phyloP scores from a whole-genome alignment of 306 rosid species.

The Gleditsia sinensis region DNA sequence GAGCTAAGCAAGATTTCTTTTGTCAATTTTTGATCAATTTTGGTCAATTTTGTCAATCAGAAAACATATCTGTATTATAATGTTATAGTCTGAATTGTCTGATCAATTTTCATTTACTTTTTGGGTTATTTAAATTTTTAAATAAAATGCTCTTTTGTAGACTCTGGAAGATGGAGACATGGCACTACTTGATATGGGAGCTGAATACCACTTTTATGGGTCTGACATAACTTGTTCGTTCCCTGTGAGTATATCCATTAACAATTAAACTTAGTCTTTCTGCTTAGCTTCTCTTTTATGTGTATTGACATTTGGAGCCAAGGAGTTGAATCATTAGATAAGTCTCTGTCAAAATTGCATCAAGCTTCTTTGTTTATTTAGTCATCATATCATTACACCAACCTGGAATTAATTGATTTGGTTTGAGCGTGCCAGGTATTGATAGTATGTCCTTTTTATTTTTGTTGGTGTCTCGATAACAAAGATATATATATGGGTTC shows the following conservation, averaged over 20 bases:
- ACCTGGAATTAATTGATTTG: neutral
- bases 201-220: slow-evolving; percentile 90
- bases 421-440: neutral
- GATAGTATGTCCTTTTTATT: neutral
- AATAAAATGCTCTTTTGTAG: slow-evolving; percentile 46
- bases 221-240: slow-evolving; percentile 95
- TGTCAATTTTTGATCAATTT: too few species aligned
- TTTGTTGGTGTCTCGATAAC: slow-evolving; percentile 4
- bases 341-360: neutral
- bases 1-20: neutral
- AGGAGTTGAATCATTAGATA: neutral
- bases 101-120: slow-evolving; percentile 20
- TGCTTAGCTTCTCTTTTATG: neutral
- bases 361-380: slow-evolving; percentile 8
- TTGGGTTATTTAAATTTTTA: neutral
- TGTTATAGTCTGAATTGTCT: slow-evolving; percentile 21
- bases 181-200: slow-evolving; percentile 98
- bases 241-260: slow-evolving; percentile 66
- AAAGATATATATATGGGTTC: neutral
- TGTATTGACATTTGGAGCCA: slow-evolving; percentile 11
- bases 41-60: too few species aligned
- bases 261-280: slow-evolving; percentile 3
- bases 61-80: slow-evolving; percentile 12
- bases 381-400: neutral
- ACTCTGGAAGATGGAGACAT: slow-evolving; percentile 85